Conservation (phyloP, 768 basidiomycete genomes). For the Lanmaoa rubissima region DNA sequence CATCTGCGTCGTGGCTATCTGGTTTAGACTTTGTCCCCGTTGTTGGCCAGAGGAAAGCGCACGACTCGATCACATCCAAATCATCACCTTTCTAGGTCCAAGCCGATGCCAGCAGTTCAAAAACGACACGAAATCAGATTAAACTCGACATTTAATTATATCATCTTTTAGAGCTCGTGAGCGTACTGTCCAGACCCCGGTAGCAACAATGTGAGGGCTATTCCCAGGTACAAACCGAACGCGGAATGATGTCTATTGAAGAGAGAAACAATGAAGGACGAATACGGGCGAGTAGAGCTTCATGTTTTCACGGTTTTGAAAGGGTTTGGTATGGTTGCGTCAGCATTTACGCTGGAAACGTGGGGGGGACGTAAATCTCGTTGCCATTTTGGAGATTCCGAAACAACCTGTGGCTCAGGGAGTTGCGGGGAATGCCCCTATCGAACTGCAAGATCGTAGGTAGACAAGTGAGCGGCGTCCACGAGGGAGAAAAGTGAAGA, state of each 20-base stretch:
- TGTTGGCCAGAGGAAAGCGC: no score
- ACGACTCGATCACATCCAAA: no score
- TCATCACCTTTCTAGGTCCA: neutral
- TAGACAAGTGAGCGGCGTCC: neutral
- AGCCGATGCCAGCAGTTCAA: no score
- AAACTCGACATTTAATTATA: neutral
- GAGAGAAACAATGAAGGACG: neutral
- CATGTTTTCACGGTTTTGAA: neutral
- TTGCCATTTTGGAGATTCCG: neutral
- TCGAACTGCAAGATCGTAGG: neutral
- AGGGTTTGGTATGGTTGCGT: neutral
- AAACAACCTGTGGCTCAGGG: neutral
- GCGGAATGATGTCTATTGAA: conserved; percentile 7
- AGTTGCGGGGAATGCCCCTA: neutral
- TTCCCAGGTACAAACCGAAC: conserved; percentile 7
- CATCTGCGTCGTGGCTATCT: no score
- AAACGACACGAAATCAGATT: neutral
- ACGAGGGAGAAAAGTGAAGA: neutral
- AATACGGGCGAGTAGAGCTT: neutral
- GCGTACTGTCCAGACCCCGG: conserved; percentile 3
- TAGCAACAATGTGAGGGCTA: neutral
- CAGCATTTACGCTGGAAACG: neutral
- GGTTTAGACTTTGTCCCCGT: no score
- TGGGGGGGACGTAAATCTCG: conserved; percentile 3
- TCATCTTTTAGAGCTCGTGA: conserved; percentile 3